Percentiles rank a stretch among this genome's conserved stretches.
These are phyloP conservation scores for Aeschynomene evenia DNA, from an alignment of 306 rosid genomes.

Conservation along the genomic window DNA sequence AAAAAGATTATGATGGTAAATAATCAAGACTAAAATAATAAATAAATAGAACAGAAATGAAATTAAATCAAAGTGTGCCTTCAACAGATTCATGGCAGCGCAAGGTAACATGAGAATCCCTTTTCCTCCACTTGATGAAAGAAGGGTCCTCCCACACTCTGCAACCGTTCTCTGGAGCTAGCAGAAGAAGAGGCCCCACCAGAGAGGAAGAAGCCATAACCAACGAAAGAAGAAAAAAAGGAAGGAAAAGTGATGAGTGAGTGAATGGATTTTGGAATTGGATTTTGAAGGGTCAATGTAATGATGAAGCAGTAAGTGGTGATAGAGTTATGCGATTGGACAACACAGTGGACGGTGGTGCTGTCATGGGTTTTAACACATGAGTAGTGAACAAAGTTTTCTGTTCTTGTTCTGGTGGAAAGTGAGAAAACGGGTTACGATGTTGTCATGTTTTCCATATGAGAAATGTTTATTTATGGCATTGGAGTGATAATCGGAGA, in stretches of 20 bases:
- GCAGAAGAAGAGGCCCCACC: constrained; percentile 47
- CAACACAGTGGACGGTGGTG: neutral
- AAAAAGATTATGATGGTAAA: neutral
- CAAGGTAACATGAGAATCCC: constrained; percentile 79
- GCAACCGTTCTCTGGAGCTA: constrained; percentile 52
- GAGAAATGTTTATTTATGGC: no score
- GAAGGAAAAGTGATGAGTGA: neutral
- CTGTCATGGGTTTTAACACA: neutral
- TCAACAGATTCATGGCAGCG: constrained; percentile 90
- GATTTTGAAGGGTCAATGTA: neutral
- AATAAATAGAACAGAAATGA: neutral
- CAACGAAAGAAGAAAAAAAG: neutral
- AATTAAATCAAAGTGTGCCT: no score
- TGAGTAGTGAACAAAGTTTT: no score
- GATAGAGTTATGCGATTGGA: neutral
- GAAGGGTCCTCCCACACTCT: constrained; percentile 89
- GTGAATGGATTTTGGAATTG: neutral
- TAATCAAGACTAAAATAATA: neutral
- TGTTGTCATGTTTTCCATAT: no score
- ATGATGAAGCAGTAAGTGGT: neutral
- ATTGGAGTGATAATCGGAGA: no score
- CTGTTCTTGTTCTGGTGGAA: no score
- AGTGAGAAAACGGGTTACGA: no score
- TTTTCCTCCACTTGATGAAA: constrained; percentile 88
- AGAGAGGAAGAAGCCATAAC: constrained; percentile 45